Evolutionary conservation across 2,329 filamentous ascomycete species (phyloP).

Genomic region (Fusarium illudens): DNA sequence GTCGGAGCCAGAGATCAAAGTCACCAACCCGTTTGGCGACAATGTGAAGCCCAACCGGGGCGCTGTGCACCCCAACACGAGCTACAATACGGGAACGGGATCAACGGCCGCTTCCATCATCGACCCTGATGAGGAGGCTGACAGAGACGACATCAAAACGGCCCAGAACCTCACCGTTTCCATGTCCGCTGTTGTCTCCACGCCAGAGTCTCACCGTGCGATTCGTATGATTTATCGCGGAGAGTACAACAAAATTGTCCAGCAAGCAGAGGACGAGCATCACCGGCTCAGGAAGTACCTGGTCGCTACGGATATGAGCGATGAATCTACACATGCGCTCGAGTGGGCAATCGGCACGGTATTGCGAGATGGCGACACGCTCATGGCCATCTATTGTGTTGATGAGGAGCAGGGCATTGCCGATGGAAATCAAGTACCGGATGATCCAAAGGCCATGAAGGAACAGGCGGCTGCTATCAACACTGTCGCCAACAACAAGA

Average conservation of each 20-base stretch:
- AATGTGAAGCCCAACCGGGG: conserved; percentile 63
- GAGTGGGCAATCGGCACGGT: conserved; percentile 99
- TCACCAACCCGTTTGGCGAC: conserved; percentile 70
- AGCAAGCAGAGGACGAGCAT: conserved; percentile 80
- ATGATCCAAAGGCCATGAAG: conserved; percentile 77
- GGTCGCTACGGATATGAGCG: conserved; percentile 93
- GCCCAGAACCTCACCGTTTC: conserved; percentile 86
- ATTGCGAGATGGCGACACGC: conserved; percentile 89
- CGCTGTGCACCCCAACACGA: conserved; percentile 81
- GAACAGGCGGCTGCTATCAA: conserved; percentile 79
- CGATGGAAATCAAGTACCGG: conserved; percentile 66
- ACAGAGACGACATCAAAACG: conserved; percentile 83
- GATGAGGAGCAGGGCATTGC: conserved; percentile 81
- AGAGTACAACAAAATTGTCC: conserved; percentile 79
- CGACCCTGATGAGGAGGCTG: conserved; percentile 86
- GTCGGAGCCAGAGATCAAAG: conserved; percentile 70
- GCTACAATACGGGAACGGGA: conserved; percentile 70
- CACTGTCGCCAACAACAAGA: conserved; percentile 61
- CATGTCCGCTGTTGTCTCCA: conserved; percentile 81
- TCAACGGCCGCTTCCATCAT: conserved; percentile 67
- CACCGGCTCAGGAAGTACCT: conserved; percentile 87
- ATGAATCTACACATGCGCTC: conserved; percentile 92
- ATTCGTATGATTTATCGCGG: conserved; percentile 92
- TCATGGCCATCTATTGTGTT: conserved; percentile 92
- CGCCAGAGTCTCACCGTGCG: conserved; percentile 78